Conservation (phyloP, 2,329 filamentous ascomycete genomes). For the Xylaria sp. region DNA sequence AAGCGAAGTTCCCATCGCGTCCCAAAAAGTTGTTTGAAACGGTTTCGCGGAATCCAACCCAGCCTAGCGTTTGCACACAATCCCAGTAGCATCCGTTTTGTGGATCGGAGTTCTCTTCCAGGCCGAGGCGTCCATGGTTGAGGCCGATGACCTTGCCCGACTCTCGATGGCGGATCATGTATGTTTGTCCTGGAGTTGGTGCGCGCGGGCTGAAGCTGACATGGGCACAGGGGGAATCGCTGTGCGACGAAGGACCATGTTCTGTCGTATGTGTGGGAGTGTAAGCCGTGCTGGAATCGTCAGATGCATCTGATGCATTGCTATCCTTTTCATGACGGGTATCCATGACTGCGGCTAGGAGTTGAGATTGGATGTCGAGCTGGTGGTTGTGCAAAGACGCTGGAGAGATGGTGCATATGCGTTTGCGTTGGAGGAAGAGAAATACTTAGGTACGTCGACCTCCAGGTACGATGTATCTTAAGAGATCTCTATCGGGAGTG, state of each 20-base stretch:
- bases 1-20: not conserved
- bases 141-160: not conserved
- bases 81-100: not conserved
- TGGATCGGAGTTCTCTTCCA: not conserved
- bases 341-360: too few relatives aligned
- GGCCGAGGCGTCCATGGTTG: not conserved
- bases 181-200: conserved; percentile 1
- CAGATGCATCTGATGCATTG: not conserved
- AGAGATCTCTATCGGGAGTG: too few relatives aligned
- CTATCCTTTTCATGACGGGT: not conserved
- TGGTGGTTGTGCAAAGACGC: too few relatives aligned
- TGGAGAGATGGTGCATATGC: too few relatives aligned
- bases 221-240: too few relatives aligned
- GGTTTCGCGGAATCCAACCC: conserved; percentile 13
- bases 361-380: too few relatives aligned
- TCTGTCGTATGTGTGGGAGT: conserved; percentile 15
- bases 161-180: conserved; percentile 8
- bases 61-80: conserved; percentile 8
- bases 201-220: not conserved
- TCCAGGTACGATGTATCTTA: too few relatives aligned
- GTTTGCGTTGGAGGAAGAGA: too few relatives aligned
- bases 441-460: too few relatives aligned
- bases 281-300: not conserved
- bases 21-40: conserved; percentile 5
- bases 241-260: not conserved